Percentiles rank a stretch among this genome's conserved stretches.
phyloP scores from a whole-genome alignment of 1,284 basidiomycete genomes.

The Blastosporella zonata region DNA sequence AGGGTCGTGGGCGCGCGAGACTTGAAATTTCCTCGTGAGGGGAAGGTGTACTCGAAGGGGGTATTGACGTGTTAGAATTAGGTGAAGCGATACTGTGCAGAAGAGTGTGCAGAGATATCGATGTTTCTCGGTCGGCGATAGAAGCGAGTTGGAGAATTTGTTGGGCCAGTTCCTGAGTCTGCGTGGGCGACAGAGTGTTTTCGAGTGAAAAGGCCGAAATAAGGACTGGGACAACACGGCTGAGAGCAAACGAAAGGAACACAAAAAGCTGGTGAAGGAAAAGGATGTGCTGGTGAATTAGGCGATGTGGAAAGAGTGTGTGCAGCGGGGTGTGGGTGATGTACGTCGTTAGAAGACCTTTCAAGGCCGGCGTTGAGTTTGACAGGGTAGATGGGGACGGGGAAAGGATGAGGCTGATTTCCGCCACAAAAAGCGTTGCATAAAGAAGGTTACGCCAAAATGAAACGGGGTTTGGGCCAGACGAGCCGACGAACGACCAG shows the following conservation, averaged over 20 bases:
- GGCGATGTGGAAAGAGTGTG: constrained; percentile 57
- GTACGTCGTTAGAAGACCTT: constrained; percentile 20
- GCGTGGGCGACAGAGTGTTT: constrained; percentile 44
- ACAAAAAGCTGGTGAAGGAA: constrained; percentile 78
- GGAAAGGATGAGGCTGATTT: constrained; percentile 61
- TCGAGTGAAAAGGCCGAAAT: constrained; percentile 42
- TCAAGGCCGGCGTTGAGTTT: constrained; percentile 16
- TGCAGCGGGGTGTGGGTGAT: constrained; percentile 40
- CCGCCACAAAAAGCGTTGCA: constrained; percentile 53
- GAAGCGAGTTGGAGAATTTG: constrained; percentile 27
- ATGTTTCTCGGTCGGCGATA: constrained; percentile 42
- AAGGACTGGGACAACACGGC: constrained; percentile 43
- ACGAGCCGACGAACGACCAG: constrained; percentile 59
- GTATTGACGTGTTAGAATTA: constrained; percentile 4
- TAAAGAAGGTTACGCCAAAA: constrained; percentile 73
- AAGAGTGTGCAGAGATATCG: constrained; percentile 29
- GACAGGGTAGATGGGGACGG: constrained; percentile 40
- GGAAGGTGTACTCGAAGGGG: constrained; percentile 25
- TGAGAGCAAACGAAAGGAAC: constrained; percentile 67
- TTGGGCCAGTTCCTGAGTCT: constrained; percentile 33
- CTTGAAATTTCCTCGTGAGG: constrained; percentile 22
- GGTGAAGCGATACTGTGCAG: constrained; percentile 18
- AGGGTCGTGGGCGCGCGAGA: constrained; percentile 19
- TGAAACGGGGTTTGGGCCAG: constrained; percentile 35
- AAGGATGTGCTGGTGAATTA: constrained; percentile 69